Percentiles rank a stretch among this genome's conserved stretches.
phyloP scores from a whole-genome alignment of 208 protist genomes.

The Trypanosoma melophagium region DNA sequence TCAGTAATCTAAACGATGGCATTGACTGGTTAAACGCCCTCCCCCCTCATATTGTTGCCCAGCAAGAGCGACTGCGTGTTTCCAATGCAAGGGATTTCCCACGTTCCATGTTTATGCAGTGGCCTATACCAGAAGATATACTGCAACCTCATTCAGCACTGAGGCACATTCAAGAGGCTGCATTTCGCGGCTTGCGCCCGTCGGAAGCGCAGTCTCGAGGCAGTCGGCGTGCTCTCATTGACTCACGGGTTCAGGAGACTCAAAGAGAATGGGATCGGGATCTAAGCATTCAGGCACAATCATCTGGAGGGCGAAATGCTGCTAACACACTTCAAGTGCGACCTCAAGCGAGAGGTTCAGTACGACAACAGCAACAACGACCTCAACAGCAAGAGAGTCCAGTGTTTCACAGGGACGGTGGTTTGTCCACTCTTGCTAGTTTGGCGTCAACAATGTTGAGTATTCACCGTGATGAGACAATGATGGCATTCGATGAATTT shows the following conservation, averaged over 20 bases:
- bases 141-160: slow-evolving; percentile 10
- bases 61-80: slow-evolving; percentile 3
- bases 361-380: neutral
- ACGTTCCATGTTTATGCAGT: slow-evolving; percentile 22
- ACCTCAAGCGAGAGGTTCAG: neutral
- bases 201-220: neutral
- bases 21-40: slow-evolving; percentile 35
- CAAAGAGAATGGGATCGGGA: neutral
- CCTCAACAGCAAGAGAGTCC: slow-evolving; percentile 4
- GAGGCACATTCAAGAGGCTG: neutral
- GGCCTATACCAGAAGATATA: slow-evolving; percentile 27
- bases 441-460: slow-evolving; percentile 3
- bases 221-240: neutral
- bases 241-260: neutral
- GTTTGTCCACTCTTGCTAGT: neutral
- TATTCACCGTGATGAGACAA: neutral
- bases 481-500: neutral
- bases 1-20: slow-evolving; percentile 33
- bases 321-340: neutral
- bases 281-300: neutral
- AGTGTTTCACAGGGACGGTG: neutral
- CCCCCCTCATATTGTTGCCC: slow-evolving; percentile 27
- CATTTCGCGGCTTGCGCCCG: neutral
- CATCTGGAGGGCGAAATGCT: neutral
- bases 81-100: neutral